phyloP scores from a whole-genome alignment of 108 stramenopile genomes.

The Skeletonema tropicum region DNA sequence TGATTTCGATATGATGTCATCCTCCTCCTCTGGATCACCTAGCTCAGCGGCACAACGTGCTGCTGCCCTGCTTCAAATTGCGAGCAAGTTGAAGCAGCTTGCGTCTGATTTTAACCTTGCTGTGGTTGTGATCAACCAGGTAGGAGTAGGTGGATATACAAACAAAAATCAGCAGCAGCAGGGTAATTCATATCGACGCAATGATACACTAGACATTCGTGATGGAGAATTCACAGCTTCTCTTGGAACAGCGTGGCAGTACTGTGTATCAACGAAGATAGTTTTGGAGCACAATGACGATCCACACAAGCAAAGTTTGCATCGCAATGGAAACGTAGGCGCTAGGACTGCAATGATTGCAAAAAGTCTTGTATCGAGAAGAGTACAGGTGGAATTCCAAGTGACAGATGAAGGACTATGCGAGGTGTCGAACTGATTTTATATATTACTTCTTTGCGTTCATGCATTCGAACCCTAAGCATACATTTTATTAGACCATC shows the following conservation, averaged over 20 bases:
- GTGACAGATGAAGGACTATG: constrained; percentile 33
- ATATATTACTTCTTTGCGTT: background rate
- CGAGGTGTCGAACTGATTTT: constrained; percentile 18
- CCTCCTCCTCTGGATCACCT: constrained; percentile 10
- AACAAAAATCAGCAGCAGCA: background rate
- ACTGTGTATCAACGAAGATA: constrained; percentile 82
- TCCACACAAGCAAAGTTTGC: constrained; percentile 30
- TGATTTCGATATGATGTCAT: constrained; percentile 59
- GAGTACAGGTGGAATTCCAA: constrained; percentile 24
- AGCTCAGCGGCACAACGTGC: constrained; percentile 55
- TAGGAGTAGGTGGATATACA: constrained; percentile 36
- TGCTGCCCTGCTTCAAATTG: constrained; percentile 63
- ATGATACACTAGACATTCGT: constrained; percentile 22
- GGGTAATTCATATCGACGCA: constrained; percentile 1
- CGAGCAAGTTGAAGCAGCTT: constrained; percentile 69
- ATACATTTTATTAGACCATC: background rate
- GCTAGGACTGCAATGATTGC: constrained; percentile 40
- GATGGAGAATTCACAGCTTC: constrained; percentile 65
- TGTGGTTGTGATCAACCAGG: constrained; percentile 84
- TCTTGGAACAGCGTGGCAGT: constrained; percentile 86
- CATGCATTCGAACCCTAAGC: background rate
- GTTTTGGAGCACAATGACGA: constrained; percentile 55
- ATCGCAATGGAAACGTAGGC: background rate
- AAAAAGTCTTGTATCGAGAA: constrained; percentile 42
- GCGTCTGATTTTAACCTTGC: constrained; percentile 74